These are phyloP conservation scores for Alternaria conjuncta DNA, from an alignment of 2,329 filamentous ascomycete genomes.

Conservation along the genomic window DNA sequence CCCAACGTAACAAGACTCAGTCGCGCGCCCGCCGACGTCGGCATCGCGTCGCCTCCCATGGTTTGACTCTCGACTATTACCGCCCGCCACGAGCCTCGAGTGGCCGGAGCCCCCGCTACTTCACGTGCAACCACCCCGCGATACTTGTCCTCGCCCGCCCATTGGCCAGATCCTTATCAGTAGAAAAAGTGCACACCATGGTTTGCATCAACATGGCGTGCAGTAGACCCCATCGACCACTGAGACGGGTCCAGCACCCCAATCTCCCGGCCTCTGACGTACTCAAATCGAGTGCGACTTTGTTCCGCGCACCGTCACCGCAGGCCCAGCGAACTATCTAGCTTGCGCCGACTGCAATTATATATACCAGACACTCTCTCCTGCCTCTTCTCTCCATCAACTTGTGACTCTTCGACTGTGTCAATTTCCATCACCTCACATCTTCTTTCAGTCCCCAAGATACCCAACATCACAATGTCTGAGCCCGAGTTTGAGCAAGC, in stretches of 20 bases:
- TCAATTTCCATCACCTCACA: constrained; percentile 8
- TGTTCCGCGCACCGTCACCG: constrained; percentile 23
- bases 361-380: constrained; percentile 35
- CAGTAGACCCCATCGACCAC: constrained; percentile 33
- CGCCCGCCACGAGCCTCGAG: constrained; percentile 16
- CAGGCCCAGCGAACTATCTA: constrained; percentile 19
- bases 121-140: constrained; percentile 34
- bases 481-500: constrained; percentile 99
- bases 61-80: constrained; percentile 39
- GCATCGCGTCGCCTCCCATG: constrained; percentile 11
- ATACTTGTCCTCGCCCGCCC: constrained; percentile 8
- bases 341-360: constrained; percentile 25
- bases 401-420: constrained; percentile 5
- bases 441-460: constrained; percentile 8
- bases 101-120: constrained; percentile 27
- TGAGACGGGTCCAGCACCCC: constrained; percentile 69
- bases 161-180: constrained; percentile 47
- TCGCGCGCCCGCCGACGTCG: constrained; percentile 21
- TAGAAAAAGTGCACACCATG: constrained; percentile 38
- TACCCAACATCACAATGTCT: constrained; percentile 65
- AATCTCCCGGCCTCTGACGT: constrained; percentile 66
- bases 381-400: constrained; percentile 14
- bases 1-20: constrained; percentile 24
- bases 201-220: constrained; percentile 34
- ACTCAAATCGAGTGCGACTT: constrained; percentile 56